Evolutionary conservation across 75 land plant species (phyloP).

Genomic region (Isoetes taiwanensis): DNA sequence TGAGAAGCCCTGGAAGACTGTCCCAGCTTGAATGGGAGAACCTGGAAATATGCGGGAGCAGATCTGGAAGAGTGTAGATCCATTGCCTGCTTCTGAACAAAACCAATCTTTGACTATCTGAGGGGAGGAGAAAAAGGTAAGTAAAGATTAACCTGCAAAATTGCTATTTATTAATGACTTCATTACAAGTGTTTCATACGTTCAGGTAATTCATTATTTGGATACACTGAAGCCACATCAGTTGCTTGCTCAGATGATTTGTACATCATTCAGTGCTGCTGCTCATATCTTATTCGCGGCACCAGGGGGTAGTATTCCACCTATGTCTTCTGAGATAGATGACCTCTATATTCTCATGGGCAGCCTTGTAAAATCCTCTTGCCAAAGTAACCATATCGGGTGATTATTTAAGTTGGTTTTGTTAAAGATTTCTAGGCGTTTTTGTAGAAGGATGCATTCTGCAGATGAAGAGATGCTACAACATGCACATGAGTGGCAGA

Average conservation of each 20-base stretch:
- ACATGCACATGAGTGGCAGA: constrained; percentile 31
- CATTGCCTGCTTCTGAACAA: constrained; percentile 63
- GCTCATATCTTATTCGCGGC: constrained; percentile 48
- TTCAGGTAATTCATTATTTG: constrained; percentile 80
- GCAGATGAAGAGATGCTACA: constrained; percentile 31
- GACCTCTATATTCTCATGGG: constrained; percentile 57
- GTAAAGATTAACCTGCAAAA: too few relatives aligned
- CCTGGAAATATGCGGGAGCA: constrained; percentile 62
- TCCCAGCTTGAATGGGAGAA: constrained; percentile 74
- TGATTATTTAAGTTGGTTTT: not conserved
- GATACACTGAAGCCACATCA: constrained; percentile 83
- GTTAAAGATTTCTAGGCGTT: too few relatives aligned
- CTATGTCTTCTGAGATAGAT: constrained; percentile 45
- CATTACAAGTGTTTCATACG: too few relatives aligned
- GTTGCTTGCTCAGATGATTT: constrained; percentile 82
- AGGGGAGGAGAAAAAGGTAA: constrained; percentile 95
- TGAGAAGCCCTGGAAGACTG: constrained; percentile 62
- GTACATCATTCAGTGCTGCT: constrained; percentile 72
- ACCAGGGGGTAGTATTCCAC: constrained; percentile 32
- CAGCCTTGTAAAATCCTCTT: constrained; percentile 42
- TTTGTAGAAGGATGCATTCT: too few relatives aligned
- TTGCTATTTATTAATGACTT: too few relatives aligned
- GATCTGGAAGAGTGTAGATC: constrained; percentile 64
- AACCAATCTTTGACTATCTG: constrained; percentile 77
- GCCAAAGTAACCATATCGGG: constrained; percentile 23